Base-by-base conservation (phyloP, 2,329 filamentous ascomycete species). In the Akanthomyces dipterigenus region DNA sequence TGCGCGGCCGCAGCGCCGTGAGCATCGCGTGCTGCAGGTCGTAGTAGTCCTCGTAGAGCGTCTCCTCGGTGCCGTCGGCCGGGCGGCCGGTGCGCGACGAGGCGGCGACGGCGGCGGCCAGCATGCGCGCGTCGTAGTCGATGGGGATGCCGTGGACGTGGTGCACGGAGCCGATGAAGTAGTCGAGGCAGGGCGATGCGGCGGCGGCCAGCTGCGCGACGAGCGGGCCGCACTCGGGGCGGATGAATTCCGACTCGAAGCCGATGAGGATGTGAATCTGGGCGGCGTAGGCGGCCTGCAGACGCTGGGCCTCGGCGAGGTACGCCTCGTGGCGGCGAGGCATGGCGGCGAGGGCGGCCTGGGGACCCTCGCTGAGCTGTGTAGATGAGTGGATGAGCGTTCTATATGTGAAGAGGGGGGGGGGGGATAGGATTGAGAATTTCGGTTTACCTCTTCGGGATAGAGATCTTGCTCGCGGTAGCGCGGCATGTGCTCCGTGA, bases 401-500 rank as follows among this genome's bases (percentile, higher is more conserved):
- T 28, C 36, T 16, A 3, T 1, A 3, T 4, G 3, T 38, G 22
- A 42, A n/a, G n/a, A n/a, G n/a, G n/a, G n/a, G n/a, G n/a, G n/a
- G n/a, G n/a, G n/a, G n/a, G n/a, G n/a, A n/a, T n/a, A n/a, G n/a
- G n/a, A n/a, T n/a, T n/a, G 12, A 40, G 36, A 18, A 42, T 42
- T 20, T 1, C n/a, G n/a, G n/a, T n/a, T n/a, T 65, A 89, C 88
- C 79, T 99, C 95, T 78, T 96, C 93, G 0, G 95, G 95, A 72
- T 99, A 99, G 58, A 96, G 82, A 75, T 99, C 93, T 62, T 82
- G 78, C 40, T 81, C 74, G 55, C 85, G 77, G 51, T 86, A 84
- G 38, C 93, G 88, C 8, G 93, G 92, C 86, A 99, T 98, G 75
- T 99, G 95, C 76, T 99, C 95, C 1, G 93, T 96, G 62, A 99